These are phyloP conservation scores for Podospora australis DNA, from an alignment of 495 filamentous ascomycete genomes.

Conservation along the genomic window DNA sequence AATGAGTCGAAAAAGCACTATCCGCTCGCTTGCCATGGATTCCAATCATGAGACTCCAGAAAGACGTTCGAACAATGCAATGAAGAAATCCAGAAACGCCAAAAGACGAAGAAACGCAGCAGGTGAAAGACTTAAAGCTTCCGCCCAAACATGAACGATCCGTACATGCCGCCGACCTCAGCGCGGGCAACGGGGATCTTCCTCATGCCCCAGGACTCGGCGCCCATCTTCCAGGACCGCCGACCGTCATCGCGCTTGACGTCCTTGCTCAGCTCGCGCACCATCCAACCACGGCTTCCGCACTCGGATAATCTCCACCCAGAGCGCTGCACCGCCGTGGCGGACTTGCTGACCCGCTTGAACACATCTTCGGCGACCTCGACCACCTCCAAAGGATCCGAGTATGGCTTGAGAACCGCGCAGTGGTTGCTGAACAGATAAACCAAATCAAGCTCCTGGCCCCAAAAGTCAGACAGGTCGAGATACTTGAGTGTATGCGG, in stretches of 20 bases:
- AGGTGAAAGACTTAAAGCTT: conserved; percentile 27
- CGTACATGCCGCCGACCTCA: conserved; percentile 81
- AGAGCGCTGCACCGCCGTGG: conserved; percentile 30
- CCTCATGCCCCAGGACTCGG: conserved; percentile 80
- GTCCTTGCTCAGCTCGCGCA: conserved; percentile 41
- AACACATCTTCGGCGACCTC: conserved; percentile 71
- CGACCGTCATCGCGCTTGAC: conserved; percentile 39
- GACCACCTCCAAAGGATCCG: conserved; percentile 70
- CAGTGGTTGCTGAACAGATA: conserved; percentile 56
- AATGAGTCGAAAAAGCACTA: conserved; percentile 2
- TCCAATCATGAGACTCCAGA: no score
- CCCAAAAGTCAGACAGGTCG: conserved; percentile 59
- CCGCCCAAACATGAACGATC: conserved; percentile 71
- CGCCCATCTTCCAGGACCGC: conserved; percentile 81
- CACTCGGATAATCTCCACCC: conserved; percentile 68
- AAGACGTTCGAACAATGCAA: no score
- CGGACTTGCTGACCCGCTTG: conserved; percentile 50
- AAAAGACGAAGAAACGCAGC: conserved; percentile 1
- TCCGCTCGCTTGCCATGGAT: conserved; percentile 7
- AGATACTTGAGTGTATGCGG: conserved; percentile 69
- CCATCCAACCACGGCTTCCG: conserved; percentile 60
- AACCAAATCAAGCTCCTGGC: conserved; percentile 51
- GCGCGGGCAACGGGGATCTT: conserved; percentile 74
- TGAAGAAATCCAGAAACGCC: not conserved
- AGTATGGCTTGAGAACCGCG: conserved; percentile 52